Evolutionary conservation across 768 basidiomycete genomes (phyloP).

Genomic region (Suillus subaureus): DNA sequence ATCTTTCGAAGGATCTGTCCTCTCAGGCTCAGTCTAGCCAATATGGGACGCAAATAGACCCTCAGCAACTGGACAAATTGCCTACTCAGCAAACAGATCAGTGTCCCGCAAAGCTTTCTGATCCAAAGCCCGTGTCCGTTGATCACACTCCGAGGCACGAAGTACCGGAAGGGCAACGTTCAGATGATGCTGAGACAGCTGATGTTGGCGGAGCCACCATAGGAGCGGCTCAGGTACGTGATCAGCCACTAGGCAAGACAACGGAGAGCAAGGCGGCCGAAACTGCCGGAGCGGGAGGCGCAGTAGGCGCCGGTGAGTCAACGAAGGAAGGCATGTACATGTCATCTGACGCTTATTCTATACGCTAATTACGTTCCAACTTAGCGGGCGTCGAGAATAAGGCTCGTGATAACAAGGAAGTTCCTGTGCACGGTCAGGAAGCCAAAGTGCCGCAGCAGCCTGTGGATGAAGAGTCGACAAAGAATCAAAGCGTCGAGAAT

Average conservation of each 20-base stretch:
- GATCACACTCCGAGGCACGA: neutral
- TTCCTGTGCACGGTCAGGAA: neutral
- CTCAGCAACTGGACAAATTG: neutral
- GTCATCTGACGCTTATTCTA: neutral
- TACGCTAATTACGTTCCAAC: neutral
- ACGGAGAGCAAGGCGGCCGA: neutral
- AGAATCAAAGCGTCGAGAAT: neutral
- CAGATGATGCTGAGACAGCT: neutral
- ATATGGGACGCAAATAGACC: neutral
- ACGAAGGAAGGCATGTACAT: conserved; percentile 17
- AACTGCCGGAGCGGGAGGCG: neutral
- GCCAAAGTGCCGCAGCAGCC: neutral
- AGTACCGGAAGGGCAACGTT: neutral
- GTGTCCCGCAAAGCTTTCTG: neutral
- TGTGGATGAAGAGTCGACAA: neutral
- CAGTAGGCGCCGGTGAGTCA: neutral
- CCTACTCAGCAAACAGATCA: neutral
- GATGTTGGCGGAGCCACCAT: too few species aligned
- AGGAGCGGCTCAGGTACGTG: neutral
- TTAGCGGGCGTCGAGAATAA: neutral
- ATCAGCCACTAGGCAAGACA: neutral
- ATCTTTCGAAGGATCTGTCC: neutral
- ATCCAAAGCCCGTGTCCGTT: neutral
- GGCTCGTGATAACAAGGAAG: conserved; percentile 1
- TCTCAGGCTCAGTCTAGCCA: neutral